Percentiles rank a stretch among this genome's conserved stretches.
phyloP scores from a whole-genome alignment of 1,284 basidiomycete genomes.

The Leccinum pachyderme region DNA sequence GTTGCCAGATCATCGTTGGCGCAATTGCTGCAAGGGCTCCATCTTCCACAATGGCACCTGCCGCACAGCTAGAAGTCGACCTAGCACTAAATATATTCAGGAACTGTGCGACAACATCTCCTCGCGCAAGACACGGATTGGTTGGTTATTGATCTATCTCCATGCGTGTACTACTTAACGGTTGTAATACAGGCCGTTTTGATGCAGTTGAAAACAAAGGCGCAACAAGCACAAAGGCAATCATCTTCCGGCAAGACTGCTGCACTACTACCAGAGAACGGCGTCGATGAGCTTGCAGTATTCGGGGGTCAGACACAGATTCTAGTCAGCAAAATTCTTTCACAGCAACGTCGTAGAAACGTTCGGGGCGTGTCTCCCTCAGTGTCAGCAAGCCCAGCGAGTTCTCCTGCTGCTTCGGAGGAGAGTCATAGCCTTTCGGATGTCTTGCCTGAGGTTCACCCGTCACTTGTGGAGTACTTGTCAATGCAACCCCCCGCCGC shows the following conservation, averaged over 20 bases:
- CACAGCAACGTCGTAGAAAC: conserved; percentile 28
- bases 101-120: conserved; percentile 45
- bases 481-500: conserved; percentile 36
- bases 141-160: conserved; percentile 34
- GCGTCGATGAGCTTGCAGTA: conserved; percentile 62
- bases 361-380: conserved; percentile 16
- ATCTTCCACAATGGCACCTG: conserved; percentile 55
- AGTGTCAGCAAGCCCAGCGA: conserved; percentile 22
- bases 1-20: conserved; percentile 52
- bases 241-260: conserved; percentile 39
- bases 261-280: conserved; percentile 42
- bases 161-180: neutral
- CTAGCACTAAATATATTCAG: conserved; percentile 55
- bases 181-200: conserved; percentile 42
- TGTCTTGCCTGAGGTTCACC: conserved; percentile 52
- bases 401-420: conserved; percentile 30
- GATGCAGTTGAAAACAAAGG: conserved; percentile 46
- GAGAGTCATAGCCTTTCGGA: conserved; percentile 28
- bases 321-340: conserved; percentile 52
- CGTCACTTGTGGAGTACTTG: conserved; percentile 48
- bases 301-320: conserved; percentile 61
- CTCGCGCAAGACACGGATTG: conserved; percentile 49
- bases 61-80: conserved; percentile 55
- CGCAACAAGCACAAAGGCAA: conserved; percentile 41
- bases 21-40: conserved; percentile 55